These are phyloP conservation scores for Brassica carinata DNA, from an alignment of 345 rosid genomes.

Conservation along the genomic window DNA sequence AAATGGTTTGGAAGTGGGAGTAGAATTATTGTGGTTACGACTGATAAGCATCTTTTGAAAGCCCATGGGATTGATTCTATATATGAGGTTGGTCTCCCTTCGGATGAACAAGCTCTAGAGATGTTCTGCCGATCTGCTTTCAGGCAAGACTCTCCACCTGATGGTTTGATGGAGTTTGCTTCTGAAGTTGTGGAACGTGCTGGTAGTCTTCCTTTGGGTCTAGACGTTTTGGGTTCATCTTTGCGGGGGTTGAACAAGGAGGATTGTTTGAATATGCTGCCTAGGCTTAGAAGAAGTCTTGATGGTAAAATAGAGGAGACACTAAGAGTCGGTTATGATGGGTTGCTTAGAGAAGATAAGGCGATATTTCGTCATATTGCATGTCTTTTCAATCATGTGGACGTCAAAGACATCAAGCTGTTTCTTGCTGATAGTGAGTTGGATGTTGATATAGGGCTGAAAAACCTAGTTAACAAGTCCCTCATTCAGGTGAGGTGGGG, in stretches of 20 bases:
- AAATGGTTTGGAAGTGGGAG: conserved; percentile 6
- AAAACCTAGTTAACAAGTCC: not conserved
- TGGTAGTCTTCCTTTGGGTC: conserved; percentile 4
- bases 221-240: not conserved
- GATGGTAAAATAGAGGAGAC: not conserved
- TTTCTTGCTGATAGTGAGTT: not conserved
- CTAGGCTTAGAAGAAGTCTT: not conserved
- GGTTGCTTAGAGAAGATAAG: not conserved
- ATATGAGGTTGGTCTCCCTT: not conserved
- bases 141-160: not conserved
- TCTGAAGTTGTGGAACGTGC: not conserved
- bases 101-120: not conserved
- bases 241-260: not conserved
- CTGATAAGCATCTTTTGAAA: not conserved
- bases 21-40: not conserved
- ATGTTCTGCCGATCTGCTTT: conserved; percentile 12
- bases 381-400: not conserved
- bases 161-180: conserved; percentile 5
- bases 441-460: not conserved
- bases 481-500: not conserved
- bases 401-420: not conserved
- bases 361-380: not conserved
- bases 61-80: not conserved
- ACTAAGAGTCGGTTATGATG: not conserved
- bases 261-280: not conserved